Base-by-base conservation (phyloP, 768 basidiomycete species). In the Lactarius pseudohatsudake region DNA sequence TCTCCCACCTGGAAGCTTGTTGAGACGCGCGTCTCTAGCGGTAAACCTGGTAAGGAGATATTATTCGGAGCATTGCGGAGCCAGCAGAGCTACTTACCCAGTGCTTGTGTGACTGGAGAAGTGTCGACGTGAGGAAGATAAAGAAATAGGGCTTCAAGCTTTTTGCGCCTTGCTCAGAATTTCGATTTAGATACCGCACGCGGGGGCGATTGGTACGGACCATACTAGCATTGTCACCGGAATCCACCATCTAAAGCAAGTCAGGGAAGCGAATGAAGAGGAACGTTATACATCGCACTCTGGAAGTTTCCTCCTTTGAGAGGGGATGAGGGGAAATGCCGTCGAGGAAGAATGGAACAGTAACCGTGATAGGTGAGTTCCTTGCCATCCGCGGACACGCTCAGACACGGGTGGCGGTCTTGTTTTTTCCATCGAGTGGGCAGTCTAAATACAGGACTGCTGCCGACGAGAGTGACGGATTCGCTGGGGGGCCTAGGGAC, bases 141-240 rank as follows among this genome's bases (percentile, higher is more conserved):
- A 30, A 64, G 56, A 53, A 64, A 32, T 22, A 15, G 59, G 66
- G 77, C 85, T 74, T 74, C 71, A 89, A 93, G 92, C 94, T 75
- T 89, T 91, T 53, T 84, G 80, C 13, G 91, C 90, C 73, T 91
- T 91, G 74, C 90, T 86, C 8, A 90, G 74, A 57, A 98, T 86
- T 72, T 91, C 86, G 6, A 94, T 86, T 79, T 93, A 96, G 63
- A 98, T 87, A 28, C 96, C 97, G 72, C 91, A 91, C 13, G 89
- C 87, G 88, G 81, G 2, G 84, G 69, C 85, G 79, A 55, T 84
- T 84, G 0, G 96, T 87, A 59, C 94, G 85, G 4, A 91, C 90
- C 47, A 94, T 83, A 15, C 92, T 92, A 0, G 94, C 92, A 20
- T 71, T 69, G 26, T 71, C 68, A 64, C 54, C 67, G 64, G 63